A percentile compares a stretch with the other conserved stretches of the same genome.
Evolutionary conservation across 2,329 filamentous ascomycete species (phyloP).

Genomic region (Colletotrichum sojae): DNA sequence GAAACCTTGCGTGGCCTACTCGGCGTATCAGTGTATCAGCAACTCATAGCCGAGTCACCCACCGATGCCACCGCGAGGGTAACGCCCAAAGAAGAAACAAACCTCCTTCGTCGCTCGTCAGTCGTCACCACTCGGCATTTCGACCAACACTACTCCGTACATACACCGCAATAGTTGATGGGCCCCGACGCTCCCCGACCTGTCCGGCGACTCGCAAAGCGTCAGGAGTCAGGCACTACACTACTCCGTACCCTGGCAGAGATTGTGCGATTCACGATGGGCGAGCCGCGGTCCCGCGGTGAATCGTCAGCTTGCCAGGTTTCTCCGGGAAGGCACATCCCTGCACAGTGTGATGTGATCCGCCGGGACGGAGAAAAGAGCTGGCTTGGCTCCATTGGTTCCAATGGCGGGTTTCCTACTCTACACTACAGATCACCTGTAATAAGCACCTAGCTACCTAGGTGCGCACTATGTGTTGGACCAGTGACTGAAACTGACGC

Average conservation of each 20-base stretch:
- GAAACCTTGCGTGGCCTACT: conserved; percentile 6
- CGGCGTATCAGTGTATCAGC: neutral
- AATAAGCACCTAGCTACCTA: too few relatives aligned
- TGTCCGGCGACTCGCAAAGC: conserved; percentile 12
- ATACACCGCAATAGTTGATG: neutral
- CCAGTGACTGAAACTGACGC: conserved; percentile 24
- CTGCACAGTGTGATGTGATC: conserved; percentile 36
- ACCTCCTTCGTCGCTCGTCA: conserved; percentile 3
- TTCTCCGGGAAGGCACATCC: conserved; percentile 23
- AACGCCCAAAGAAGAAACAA: conserved; percentile 9
- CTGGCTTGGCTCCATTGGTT: neutral
- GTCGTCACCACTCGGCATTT: conserved; percentile 12
- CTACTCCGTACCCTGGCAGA: conserved; percentile 20
- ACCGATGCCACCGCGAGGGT: conserved; percentile 18
- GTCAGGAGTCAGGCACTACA: neutral
- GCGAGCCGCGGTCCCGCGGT: conserved; percentile 29
- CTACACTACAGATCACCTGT: too few relatives aligned
- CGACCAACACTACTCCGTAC: conserved; percentile 2
- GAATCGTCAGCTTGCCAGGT: conserved; percentile 24
- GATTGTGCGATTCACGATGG: conserved; percentile 27
- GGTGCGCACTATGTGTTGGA: conserved; percentile 1
- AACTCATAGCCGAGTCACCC: conserved; percentile 16
- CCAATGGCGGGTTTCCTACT: conserved; percentile 18
- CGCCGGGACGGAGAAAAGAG: conserved; percentile 17
- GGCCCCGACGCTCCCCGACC: conserved; percentile 17